Evolutionary conservation across 805 yeast genomes (phyloP), one percentile per base, ranked within the genome.

Genomic region (Candida michaelii): DNA sequence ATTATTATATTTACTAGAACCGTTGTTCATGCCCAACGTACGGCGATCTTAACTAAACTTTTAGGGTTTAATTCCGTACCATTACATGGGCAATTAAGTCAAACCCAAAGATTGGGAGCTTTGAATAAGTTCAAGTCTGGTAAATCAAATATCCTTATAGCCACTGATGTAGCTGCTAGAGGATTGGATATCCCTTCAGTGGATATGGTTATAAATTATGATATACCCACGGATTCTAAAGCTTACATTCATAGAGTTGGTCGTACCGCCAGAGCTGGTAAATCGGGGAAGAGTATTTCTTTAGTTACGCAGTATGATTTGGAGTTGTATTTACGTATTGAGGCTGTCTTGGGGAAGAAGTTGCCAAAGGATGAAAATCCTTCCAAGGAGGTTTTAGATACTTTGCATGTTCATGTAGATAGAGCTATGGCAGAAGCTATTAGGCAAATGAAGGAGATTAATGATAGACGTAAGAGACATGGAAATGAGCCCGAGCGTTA

Each of bases 221-320:
- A 85, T 59, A 80, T 85, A 40, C 93, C 95, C 19, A 82, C 88
- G 16, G 93, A 85, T 58, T 85, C 91, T 4, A 87, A 85, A 60
- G 87, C 89, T 9, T 85, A 83, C 55, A 82, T 85, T 51, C 95
- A 85, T 61, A 73, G 96, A 65, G 97, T 90, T 25, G 97, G 97
- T 44, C 83, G 97, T 71, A 89, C 97, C 25, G 97, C 97, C 2
- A 83, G 97, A 63, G 95, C 96, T 0, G 96, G 96, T 14, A 77
- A 89, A 53, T 80, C 91, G 0, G 96, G 96, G 37, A 85, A 83
- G 59, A 86, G 96, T 2, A 74, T 90, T 13, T 85, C 96, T 2
- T 69, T 90, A 44, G 95, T 89, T 24, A 90, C 98, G 0, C 99
- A 93, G 63, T 93, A 93, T 60, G 99, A 93, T 62, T 71, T 93